Evolutionary conservation across 2,329 filamentous ascomycete species (phyloP), one percentile per base, ranked within the genome.

Genomic region (Trichoderma asperellum): DNA sequence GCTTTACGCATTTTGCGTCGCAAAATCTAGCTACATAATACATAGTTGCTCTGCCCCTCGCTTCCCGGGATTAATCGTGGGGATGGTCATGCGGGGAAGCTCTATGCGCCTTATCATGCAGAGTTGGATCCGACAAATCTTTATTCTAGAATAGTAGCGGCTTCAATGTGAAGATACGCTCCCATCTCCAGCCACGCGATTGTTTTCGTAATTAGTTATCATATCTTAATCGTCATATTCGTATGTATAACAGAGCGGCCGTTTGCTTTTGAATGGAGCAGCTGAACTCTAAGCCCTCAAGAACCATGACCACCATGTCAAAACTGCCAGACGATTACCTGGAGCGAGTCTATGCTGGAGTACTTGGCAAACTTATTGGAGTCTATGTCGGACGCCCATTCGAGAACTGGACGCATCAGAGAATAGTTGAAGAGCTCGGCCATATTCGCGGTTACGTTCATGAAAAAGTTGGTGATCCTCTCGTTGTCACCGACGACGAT

Each of bases 351-450:
- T 80, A 81, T 68, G 78, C 79, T n/a, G 79, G 78, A 32, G 79
- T 81, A 4, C 75, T 81, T 7, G 79, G 79, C 0, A 81, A 81
- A 69, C 72, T 80, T 14, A 77, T 81, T 32, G 79, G 79, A 21
- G 79, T 81, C 8, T 80, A 80, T 65, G 67, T 80, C 16, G 79
- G 79, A 29, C 76, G 79, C 0, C 79, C 79, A 0, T 78, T 80
- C 47, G 79, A 81, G 68, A 75, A 75, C 52, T 81, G 79, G 79
- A 79, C 79, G 2, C 75, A 80, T 65, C 71, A 78, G 62, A 71
- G 73, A 3, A 80, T 81, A 65, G 52, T 77, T 18, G 24, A 72
- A 2, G 68, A 76, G 34, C 73, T 81, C 0, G 79, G 79, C 4
- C 74, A 73, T 6, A 74, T 80, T 29, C 70, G 72, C n/a, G 72